These are phyloP conservation scores for Rosellinia necatrix DNA, from an alignment of 2,329 filamentous ascomycete species.

Conservation along the genomic window DNA sequence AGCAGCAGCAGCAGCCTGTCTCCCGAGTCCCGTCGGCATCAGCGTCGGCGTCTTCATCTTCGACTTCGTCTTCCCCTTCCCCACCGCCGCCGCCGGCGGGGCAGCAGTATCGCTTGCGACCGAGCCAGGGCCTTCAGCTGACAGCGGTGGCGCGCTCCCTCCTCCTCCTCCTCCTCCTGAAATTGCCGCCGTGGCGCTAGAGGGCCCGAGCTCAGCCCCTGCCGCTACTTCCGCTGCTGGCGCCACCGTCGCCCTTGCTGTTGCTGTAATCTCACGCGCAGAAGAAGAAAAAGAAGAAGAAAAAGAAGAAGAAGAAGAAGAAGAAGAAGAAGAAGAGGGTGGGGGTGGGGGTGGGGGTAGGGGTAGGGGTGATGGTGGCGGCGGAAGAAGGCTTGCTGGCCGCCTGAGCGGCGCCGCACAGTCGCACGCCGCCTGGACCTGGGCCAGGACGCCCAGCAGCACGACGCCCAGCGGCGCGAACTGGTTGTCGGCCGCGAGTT, in stretches of 20 bases:
- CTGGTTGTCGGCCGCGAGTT: constrained; percentile 72
- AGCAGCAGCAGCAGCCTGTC: no score
- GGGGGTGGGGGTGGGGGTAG: no score
- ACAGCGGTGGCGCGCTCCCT: background rate
- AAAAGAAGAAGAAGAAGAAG: no score
- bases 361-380: no score
- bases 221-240: no score
- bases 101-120: background rate
- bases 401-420: constrained; percentile 36
- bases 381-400: no score
- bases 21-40: no score
- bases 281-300: no score
- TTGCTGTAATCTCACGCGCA: background rate
- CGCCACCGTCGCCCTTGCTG: no score
- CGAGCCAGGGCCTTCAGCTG: background rate
- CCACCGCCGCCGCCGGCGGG: background rate
- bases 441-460: constrained; percentile 67
- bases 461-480: constrained; percentile 73
- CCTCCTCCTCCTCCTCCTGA: background rate
- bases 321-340: no score
- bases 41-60: no score
- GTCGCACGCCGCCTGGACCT: constrained; percentile 55
- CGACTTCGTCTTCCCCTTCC: no score
- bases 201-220: background rate
- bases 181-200: background rate